Conservation (phyloP, 106 monocot species). For the Dendrobium officinale region DNA sequence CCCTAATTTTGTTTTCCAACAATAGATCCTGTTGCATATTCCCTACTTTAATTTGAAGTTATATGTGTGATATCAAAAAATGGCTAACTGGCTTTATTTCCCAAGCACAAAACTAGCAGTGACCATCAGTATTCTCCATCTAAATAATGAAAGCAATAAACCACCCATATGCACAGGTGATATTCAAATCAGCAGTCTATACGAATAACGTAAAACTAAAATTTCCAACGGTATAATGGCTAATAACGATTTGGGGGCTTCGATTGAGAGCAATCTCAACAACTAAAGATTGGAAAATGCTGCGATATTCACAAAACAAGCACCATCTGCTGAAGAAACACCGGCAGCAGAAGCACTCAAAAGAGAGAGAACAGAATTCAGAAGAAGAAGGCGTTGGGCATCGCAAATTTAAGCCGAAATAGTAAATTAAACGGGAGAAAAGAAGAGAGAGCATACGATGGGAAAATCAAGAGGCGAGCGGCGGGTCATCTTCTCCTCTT, state of each 20-base stretch:
- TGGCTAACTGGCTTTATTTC: no score
- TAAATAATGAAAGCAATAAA: background rate
- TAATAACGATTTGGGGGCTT: no score
- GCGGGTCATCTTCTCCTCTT: conserved; percentile 90
- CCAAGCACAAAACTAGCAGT: background rate
- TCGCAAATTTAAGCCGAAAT: background rate
- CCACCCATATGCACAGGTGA: background rate
- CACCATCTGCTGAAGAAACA: background rate
- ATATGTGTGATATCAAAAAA: no score
- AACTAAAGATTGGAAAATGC: no score
- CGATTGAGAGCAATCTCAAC: no score
- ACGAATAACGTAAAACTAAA: background rate
- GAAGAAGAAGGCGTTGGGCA: background rate
- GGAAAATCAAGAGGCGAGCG: conserved; percentile 88
- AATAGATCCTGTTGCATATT: no score
- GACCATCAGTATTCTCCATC: background rate
- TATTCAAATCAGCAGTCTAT: background rate
- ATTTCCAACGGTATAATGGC: background rate
- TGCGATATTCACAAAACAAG: background rate
- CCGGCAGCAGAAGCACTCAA: background rate
- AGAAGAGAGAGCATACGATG: conserved; percentile 26
- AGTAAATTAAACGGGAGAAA: background rate
- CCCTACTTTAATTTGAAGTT: no score
- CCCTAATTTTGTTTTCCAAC: no score
- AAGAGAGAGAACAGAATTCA: background rate